Evolutionary conservation across 306 rosid genomes (phyloP).

Genomic region (Ochetophila trinervis): DNA sequence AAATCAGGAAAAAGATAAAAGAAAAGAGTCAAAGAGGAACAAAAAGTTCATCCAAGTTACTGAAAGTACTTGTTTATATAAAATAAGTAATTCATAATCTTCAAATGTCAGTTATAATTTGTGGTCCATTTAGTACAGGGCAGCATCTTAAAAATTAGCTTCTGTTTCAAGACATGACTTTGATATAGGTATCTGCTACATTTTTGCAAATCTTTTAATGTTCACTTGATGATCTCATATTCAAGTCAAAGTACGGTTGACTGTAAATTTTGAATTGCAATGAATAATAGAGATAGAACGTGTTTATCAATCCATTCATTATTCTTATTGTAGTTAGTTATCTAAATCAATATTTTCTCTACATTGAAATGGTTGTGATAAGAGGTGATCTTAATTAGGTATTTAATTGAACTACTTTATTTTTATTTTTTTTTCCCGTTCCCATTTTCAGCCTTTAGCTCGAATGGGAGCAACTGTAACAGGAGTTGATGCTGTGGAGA

Average conservation of each 20-base stretch:
- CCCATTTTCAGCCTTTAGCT: constrained; percentile 72
- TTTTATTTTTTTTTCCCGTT: neutral
- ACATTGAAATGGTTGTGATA: neutral
- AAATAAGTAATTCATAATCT: too few relatives aligned
- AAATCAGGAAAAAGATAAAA: too few relatives aligned
- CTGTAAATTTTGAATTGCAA: neutral
- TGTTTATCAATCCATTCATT: neutral
- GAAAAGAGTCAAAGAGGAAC: too few relatives aligned
- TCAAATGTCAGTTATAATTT: too few relatives aligned
- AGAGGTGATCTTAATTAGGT: constrained; percentile 12
- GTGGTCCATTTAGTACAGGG: too few relatives aligned
- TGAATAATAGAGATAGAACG: neutral
- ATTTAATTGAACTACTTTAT: neutral
- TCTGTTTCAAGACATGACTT: too few relatives aligned
- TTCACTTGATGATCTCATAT: neutral
- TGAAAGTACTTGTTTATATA: too few relatives aligned
- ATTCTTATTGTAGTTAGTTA: neutral
- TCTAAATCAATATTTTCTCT: neutral
- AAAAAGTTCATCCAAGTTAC: too few relatives aligned
- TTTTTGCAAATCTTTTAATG: too few relatives aligned
- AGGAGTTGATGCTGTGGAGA: constrained; percentile 81
- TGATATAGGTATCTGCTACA: too few relatives aligned
- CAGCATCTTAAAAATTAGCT: too few relatives aligned
- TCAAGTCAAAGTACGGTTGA: neutral
- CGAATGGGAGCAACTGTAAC: constrained; percentile 90